Percentiles rank a stretch among this genome's conserved stretches.
Evolutionary conservation across 345 rosid genomes (phyloP).

Genomic region (Noccaea bulbosa): DNA sequence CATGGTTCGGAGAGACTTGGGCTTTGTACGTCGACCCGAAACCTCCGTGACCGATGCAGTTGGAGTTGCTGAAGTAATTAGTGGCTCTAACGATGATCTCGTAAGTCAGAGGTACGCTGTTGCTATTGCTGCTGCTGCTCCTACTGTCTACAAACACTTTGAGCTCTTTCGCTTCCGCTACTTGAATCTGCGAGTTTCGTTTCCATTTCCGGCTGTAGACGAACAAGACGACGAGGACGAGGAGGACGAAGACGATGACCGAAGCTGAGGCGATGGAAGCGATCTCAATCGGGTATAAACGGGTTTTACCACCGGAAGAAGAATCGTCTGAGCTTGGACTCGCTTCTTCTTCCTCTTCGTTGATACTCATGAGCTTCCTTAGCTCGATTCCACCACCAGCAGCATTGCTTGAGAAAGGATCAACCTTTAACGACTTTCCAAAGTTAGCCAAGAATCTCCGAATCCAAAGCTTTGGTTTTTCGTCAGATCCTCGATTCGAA

Average conservation of each 20-base stretch:
- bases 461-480: slow-evolving; percentile 39
- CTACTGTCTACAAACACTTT: slow-evolving; percentile 53
- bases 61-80: slow-evolving; percentile 53
- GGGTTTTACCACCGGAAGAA: slow-evolving; percentile 20
- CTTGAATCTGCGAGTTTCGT: slow-evolving; percentile 46
- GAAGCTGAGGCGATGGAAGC: slow-evolving; percentile 69
- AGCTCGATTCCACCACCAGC: slow-evolving; percentile 43
- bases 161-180: slow-evolving; percentile 49
- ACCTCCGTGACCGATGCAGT: slow-evolving; percentile 68
- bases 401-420: slow-evolving; percentile 40
- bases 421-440: slow-evolving; percentile 34
- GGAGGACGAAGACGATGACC: slow-evolving; percentile 59
- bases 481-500: slow-evolving; percentile 48
- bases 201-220: slow-evolving; percentile 51
- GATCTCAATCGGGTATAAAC: slow-evolving; percentile 57
- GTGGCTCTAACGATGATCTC: slow-evolving; percentile 64
- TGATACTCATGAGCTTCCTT: slow-evolving; percentile 36
- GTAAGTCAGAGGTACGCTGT: slow-evolving; percentile 50
- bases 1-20: slow-evolving; percentile 48
- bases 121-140: neutral
- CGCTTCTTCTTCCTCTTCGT: slow-evolving; percentile 3
- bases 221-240: slow-evolving; percentile 53
- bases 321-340: slow-evolving; percentile 17
- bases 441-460: slow-evolving; percentile 43
- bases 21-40: slow-evolving; percentile 70